A percentile compares a stretch with the other conserved stretches of the same genome.
Conservation (phyloP, 352 stramenopile genomes). For the Phytophthora pistaciae region DNA sequence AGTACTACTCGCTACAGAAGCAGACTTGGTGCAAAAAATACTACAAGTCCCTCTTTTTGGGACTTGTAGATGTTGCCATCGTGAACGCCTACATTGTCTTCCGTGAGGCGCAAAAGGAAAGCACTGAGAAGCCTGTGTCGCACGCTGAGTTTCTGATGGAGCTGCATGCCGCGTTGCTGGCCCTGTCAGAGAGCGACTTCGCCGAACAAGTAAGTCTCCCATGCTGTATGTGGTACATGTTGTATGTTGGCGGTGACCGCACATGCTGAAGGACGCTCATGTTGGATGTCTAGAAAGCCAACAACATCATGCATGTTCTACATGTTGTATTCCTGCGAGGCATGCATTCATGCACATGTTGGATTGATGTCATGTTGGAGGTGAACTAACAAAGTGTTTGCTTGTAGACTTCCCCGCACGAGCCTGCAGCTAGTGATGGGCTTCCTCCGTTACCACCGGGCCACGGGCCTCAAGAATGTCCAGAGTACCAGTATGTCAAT, state of each 20-base stretch:
- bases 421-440: not conserved
- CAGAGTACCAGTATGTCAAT: constrained; percentile 4
- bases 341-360: not conserved
- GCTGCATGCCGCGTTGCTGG: constrained; percentile 20
- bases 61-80: constrained; percentile 29
- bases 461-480: constrained; percentile 2
- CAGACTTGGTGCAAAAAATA: constrained; percentile 22
- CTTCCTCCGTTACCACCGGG: not conserved
- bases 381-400: not conserved
- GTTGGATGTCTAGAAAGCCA: no score
- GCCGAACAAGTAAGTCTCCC: not conserved
- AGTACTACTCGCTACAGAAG: not conserved
- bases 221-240: constrained; percentile 7
- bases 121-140: not conserved
- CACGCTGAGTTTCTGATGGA: constrained; percentile 20
- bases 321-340: not conserved
- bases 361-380: not conserved
- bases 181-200: not conserved
- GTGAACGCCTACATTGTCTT: constrained; percentile 32
- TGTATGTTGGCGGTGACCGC: not conserved
- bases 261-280: not conserved
- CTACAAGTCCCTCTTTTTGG: constrained; percentile 34
- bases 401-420: no score
- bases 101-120: constrained; percentile 8
- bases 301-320: not conserved